Base-by-base conservation (phyloP, 2,329 filamentous ascomycete species). In the Nothopassalora personata region DNA sequence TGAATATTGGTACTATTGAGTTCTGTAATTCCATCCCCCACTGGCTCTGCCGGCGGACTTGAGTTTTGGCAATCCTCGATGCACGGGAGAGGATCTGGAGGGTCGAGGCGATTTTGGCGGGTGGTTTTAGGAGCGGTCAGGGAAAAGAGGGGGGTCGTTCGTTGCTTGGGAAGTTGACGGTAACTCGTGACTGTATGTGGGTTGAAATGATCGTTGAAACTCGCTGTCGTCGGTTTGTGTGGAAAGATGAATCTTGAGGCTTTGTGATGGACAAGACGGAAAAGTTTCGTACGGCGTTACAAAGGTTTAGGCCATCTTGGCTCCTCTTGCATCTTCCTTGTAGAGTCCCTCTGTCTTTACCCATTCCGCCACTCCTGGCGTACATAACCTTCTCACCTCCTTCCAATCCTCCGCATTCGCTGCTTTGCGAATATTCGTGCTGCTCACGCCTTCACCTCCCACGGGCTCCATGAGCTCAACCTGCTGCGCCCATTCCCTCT, bases 361-460 rank as follows among this genome's bases (percentile, higher is more conserved):
- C 82, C 84, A 89, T 23, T 71, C 73, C 50, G 74, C 75, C 0
- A 91, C 82, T 1, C 79, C 78, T 1, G 72, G 70, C 0, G 83
- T 83, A 34, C 90, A 85, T 63, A 90, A 68, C 56, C 69, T 68
- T 18, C 69, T 70, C 53, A 91, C 72, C 55, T 68, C 72, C 3
- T 74, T 74, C 77, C 74, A 80, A 47, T 82, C 78, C 10, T 73
- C 70, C 5, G 66, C 67, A 59, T 76, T 78, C 1, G 82, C 82
- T 5, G 84, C 81, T 33, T 80, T 78, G 53, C 88, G 79, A 48
- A 87, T 86, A 66, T 77, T 80, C 6, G 89, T 91, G 63, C 79
- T 82, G 66, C 82, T 84, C 3, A 84, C 74, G 3, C 79, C 73
- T 8, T 74, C 76, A 5, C 76, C 79, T 1, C 75, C 76, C 15